A percentile compares a stretch with the other conserved stretches of the same genome.
Evolutionary conservation across 2,329 filamentous ascomycete genomes (phyloP).

Genomic region (Aspergillus tamarii): DNA sequence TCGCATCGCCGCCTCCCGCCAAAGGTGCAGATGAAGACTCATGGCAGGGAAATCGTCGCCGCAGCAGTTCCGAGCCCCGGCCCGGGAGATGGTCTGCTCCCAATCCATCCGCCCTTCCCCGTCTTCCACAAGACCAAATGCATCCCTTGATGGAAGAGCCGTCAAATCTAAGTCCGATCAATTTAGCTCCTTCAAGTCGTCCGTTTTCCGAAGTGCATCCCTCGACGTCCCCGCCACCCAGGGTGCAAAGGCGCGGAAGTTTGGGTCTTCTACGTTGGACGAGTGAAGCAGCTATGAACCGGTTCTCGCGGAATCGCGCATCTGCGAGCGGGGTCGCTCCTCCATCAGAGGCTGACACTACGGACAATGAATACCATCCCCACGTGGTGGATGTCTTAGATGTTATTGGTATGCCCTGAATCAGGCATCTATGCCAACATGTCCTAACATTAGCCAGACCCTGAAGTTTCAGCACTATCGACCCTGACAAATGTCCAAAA

Average conservation of each 20-base stretch:
- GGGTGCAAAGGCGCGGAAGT: conserved; percentile 21
- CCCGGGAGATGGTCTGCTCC: conserved; percentile 37
- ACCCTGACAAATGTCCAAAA: conserved; percentile 90
- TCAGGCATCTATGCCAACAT: neutral
- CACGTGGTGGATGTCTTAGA: conserved; percentile 70
- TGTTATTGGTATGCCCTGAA: conserved; percentile 62
- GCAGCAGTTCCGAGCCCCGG: conserved; percentile 47
- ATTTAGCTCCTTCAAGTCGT: conserved; percentile 10
- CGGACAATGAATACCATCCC: conserved; percentile 57
- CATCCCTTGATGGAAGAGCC: conserved; percentile 40
- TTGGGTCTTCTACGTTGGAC: conserved; percentile 35
- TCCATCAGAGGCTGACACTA: conserved; percentile 8
- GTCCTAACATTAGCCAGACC: conserved; percentile 57
- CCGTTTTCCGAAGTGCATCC: conserved; percentile 17
- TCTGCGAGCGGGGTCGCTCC: conserved; percentile 31
- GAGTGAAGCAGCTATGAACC: conserved; percentile 35
- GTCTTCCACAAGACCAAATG: conserved; percentile 31
- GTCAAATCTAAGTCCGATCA: conserved; percentile 22
- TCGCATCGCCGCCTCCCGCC: conserved; percentile 8
- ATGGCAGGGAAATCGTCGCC: conserved; percentile 36
- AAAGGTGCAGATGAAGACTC: conserved; percentile 31
- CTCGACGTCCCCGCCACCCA: conserved; percentile 15
- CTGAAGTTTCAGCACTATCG: conserved; percentile 79
- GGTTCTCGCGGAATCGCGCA: conserved; percentile 38
- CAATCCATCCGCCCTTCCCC: conserved; percentile 22